Evolutionary conservation across 2,329 filamentous ascomycete species (phyloP).

Genomic region (Talaromyces piceae): DNA sequence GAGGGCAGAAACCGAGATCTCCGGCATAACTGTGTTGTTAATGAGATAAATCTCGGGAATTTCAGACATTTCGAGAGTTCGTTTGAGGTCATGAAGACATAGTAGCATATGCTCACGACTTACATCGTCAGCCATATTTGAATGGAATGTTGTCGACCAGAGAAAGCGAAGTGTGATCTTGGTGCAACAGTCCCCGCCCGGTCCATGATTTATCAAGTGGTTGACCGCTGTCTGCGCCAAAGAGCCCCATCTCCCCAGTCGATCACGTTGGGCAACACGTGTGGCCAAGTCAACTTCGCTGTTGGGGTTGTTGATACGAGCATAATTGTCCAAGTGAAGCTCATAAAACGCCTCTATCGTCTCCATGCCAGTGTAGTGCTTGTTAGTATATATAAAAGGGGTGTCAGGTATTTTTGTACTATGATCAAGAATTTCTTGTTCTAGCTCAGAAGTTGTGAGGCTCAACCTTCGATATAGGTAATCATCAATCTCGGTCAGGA

Average conservation of each 20-base stretch:
- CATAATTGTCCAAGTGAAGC: conserved; percentile 59
- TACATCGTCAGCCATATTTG: conserved; percentile 50
- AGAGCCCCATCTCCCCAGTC: conserved; percentile 53
- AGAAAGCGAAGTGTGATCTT: conserved; percentile 53
- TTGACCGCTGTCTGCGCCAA: conserved; percentile 50
- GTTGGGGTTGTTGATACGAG: conserved; percentile 53
- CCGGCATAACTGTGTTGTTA: conserved; percentile 84
- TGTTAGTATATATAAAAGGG: conserved; percentile 20
- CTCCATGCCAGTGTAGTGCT: conserved; percentile 38
- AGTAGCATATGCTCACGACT: conserved; percentile 53
- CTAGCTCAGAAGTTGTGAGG: conserved; percentile 24
- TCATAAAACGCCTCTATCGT: conserved; percentile 58
- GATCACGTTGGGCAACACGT: conserved; percentile 49
- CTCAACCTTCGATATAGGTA: conserved; percentile 40
- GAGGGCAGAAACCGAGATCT: conserved; percentile 73
- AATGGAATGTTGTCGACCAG: conserved; percentile 58
- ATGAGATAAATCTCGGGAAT: conserved; percentile 53
- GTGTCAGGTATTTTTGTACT: conserved; percentile 5
- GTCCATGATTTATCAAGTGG: conserved; percentile 28
- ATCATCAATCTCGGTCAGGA: conserved; percentile 49
- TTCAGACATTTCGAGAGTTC: conserved; percentile 42
- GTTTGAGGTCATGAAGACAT: conserved; percentile 57
- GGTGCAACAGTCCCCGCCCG: conserved; percentile 24
- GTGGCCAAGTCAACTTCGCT: conserved; percentile 48
- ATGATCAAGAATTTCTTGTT: conserved; percentile 20